phyloP scores from a whole-genome alignment of 768 basidiomycete genomes.

The Lactarius hatsudake region DNA sequence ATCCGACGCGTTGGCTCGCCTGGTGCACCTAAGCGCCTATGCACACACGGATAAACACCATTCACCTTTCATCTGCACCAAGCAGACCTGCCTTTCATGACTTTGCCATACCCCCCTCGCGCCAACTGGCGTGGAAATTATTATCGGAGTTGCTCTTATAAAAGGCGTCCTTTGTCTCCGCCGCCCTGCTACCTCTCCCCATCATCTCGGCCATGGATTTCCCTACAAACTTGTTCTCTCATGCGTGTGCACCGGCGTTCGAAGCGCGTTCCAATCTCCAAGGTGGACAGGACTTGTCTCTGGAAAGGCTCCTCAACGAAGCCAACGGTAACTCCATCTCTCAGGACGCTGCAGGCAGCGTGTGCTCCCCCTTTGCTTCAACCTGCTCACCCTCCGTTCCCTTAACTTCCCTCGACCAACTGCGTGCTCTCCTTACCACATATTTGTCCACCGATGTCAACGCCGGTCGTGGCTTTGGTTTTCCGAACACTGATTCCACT shows the following conservation, averaged over 20 bases:
- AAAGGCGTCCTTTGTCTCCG: not conserved
- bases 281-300: not conserved
- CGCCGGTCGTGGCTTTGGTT: not conserved
- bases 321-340: not conserved
- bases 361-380: not conserved
- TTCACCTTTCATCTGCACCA: not conserved
- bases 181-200: constrained; percentile 1
- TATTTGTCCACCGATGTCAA: not conserved
- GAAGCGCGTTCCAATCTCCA: not conserved
- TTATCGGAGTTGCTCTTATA: constrained; percentile 9
- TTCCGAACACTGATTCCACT: not conserved
- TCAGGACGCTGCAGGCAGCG: constrained; percentile 19
- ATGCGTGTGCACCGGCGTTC: constrained; percentile 1
- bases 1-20: not conserved
- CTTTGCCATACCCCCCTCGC: not conserved
- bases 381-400: not conserved
- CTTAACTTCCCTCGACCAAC: constrained; percentile 1
- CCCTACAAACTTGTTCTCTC: not conserved
- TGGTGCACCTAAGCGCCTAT: not conserved
- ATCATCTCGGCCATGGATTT: not conserved
- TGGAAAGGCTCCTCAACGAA: not conserved
- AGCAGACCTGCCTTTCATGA: constrained; percentile 9
- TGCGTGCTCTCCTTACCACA: not conserved
- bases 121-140: constrained; percentile 2
- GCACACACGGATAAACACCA: not conserved